These are phyloP conservation scores for Micractinium sp. DNA, from an alignment of 139 green algal genomes.

Conservation along the genomic window DNA sequence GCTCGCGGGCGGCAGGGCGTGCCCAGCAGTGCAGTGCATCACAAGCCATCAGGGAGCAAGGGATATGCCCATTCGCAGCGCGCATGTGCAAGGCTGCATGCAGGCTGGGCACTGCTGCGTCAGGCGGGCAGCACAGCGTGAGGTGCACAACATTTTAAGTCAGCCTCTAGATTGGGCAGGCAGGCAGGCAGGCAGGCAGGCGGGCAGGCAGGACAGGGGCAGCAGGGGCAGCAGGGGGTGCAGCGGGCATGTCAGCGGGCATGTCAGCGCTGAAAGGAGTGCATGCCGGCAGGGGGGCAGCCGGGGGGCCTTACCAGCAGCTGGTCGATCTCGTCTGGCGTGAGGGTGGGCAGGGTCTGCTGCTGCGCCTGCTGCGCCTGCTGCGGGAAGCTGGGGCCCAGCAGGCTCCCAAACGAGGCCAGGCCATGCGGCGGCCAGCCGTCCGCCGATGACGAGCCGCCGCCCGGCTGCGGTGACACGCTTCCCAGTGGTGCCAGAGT, in stretches of 20 bases:
- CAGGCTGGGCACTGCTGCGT: no score
- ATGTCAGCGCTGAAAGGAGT: not conserved
- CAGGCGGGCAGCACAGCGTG: no score
- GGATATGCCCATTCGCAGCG: no score
- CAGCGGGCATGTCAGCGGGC: not conserved
- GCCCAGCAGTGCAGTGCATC: no score
- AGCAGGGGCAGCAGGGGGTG: not conserved
- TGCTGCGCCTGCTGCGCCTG: slow-evolving; percentile 2
- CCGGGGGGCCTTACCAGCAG: slow-evolving; percentile 1
- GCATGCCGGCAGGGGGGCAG: no score
- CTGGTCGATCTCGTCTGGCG: not conserved
- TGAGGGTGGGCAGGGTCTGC: not conserved
- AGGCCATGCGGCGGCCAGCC: not conserved
- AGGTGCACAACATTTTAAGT: no score
- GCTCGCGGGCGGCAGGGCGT: no score
- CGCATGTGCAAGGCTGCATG: no score
- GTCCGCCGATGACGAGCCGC: not conserved
- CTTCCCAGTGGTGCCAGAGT: no score
- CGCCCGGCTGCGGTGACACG: not conserved
- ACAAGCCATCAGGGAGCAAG: no score
- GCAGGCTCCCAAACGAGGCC: not conserved
- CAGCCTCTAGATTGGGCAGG: no score
- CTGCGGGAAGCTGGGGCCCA: not conserved
- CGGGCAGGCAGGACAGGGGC: not conserved
- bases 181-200: not conserved